These are phyloP conservation scores for Ophiognomonia clavigignenti-juglandacearum DNA, from an alignment of 2,329 filamentous ascomycete genomes.

Conservation along the genomic window DNA sequence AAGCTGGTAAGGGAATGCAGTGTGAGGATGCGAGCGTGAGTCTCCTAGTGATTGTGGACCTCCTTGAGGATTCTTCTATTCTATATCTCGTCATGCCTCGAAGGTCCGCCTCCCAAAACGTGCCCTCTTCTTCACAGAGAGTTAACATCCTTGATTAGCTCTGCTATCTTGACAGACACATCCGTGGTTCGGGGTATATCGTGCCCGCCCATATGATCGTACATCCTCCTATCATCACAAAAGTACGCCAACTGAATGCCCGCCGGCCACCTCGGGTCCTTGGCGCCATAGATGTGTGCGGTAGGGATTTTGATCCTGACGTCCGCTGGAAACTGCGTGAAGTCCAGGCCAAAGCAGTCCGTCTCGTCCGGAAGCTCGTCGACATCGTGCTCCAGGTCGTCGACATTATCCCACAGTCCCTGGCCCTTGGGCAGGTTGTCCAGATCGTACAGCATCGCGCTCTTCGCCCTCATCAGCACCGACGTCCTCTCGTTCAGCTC, in stretches of 20 bases:
- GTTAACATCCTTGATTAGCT: conserved; percentile 21
- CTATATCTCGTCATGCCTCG: too few species aligned
- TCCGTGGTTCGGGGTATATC: conserved; percentile 31
- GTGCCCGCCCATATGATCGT: conserved; percentile 33
- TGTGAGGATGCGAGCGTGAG: too few species aligned
- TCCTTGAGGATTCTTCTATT: too few species aligned
- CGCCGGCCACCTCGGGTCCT: conserved; percentile 31
- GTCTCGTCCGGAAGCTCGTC: conserved; percentile 21
- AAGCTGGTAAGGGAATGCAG: too few species aligned
- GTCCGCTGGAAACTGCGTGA: conserved; percentile 25
- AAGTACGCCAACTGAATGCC: conserved; percentile 31
- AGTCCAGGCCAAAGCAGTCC: conserved; percentile 31
- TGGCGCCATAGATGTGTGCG: conserved; percentile 30
- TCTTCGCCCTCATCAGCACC: conserved; percentile 22
- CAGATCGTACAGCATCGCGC: conserved; percentile 21
- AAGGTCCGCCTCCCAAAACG: too few species aligned
- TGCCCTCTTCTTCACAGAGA: too few species aligned
- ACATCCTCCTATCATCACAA: conserved; percentile 26
- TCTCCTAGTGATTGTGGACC: too few species aligned
- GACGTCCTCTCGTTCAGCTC: conserved; percentile 24
- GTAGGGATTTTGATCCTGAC: conserved; percentile 30
- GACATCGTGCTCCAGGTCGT: conserved; percentile 27
- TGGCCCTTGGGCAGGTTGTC: conserved; percentile 21
- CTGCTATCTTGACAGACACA: conserved; percentile 27
- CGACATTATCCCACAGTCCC: conserved; percentile 30